Evolutionary conservation across 768 basidiomycete species (phyloP).

Genomic region (Termitomyces sp.): DNA sequence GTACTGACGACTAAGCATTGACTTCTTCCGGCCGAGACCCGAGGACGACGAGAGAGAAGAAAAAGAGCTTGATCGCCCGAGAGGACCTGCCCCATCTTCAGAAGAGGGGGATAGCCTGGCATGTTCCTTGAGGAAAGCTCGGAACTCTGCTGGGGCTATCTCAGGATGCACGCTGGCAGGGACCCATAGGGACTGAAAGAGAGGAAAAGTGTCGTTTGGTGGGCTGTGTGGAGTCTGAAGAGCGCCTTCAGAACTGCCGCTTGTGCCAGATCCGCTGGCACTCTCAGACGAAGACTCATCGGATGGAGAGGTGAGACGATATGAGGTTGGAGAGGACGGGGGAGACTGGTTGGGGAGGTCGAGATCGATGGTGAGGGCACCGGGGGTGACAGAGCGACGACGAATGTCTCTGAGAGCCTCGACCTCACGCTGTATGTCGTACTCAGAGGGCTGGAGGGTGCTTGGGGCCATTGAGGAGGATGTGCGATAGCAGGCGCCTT

Average conservation of each 20-base stretch:
- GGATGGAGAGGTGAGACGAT: constrained; percentile 35
- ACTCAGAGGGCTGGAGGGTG: constrained; percentile 70
- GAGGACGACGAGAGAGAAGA: constrained; percentile 34
- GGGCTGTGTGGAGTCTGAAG: constrained; percentile 27
- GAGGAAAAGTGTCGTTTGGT: constrained; percentile 76
- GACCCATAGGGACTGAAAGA: constrained; percentile 78
- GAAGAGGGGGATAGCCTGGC: constrained; percentile 53
- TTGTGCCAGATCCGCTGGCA: constrained; percentile 19
- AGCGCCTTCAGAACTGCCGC: constrained; percentile 17
- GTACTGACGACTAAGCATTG: constrained; percentile 94
- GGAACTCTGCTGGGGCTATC: constrained; percentile 94
- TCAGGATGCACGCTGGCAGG: constrained; percentile 96
- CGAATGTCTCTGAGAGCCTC: constrained; percentile 80
- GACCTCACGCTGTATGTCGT: constrained; percentile 84
- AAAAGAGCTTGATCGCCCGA: constrained; percentile 38
- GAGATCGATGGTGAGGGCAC: constrained; percentile 81
- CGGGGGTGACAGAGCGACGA: constrained; percentile 79
- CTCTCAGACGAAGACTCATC: constrained; percentile 19
- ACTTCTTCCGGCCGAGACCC: constrained; percentile 75
- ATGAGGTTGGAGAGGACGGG: constrained; percentile 50
- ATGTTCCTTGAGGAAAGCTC: constrained; percentile 92
- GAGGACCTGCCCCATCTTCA: constrained; percentile 33
- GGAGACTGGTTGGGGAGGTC: constrained; percentile 79
- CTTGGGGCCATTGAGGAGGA: constrained; percentile 27
- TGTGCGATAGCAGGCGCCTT: background rate